These are phyloP conservation scores for Aegilops sharonensis DNA, from an alignment of 176 grass and related monocot genomes.

Conservation along the genomic window DNA sequence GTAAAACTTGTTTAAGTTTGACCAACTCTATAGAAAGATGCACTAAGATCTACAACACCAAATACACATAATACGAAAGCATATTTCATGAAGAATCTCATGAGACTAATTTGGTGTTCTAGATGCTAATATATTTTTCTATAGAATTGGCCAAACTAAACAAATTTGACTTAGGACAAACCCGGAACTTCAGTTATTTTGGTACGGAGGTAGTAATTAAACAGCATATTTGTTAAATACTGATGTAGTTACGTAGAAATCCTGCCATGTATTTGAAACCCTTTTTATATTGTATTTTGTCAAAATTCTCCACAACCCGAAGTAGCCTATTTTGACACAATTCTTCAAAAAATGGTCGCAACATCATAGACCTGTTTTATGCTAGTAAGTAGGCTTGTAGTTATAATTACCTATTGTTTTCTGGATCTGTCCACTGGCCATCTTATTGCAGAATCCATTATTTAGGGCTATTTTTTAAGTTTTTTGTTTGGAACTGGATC, in stretches of 20 bases:
- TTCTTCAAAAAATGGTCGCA: not conserved
- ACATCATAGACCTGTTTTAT: not conserved
- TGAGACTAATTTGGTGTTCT: no score
- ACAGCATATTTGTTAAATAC: not conserved
- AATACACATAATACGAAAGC: no score
- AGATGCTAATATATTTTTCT: no score
- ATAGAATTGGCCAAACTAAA: no score
- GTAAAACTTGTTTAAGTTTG: no score
- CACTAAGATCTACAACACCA: no score
- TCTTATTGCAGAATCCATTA: not conserved
- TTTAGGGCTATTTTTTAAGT: not conserved
- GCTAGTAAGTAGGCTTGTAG: not conserved
- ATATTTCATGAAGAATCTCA: no score
- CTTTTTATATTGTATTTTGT: not conserved
- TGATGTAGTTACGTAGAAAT: not conserved
- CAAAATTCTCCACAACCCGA: not conserved
- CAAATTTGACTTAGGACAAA: no score
- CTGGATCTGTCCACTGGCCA: not conserved
- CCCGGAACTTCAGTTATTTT: no score
- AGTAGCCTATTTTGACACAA: not conserved
- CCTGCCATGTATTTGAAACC: not conserved
- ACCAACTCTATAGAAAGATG: no score
- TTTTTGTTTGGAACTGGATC: not conserved
- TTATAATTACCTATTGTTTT: not conserved
- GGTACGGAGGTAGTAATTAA: no score